Evolutionary conservation across 768 basidiomycete genomes (phyloP).

Genomic region (Pisolithus orientalis): DNA sequence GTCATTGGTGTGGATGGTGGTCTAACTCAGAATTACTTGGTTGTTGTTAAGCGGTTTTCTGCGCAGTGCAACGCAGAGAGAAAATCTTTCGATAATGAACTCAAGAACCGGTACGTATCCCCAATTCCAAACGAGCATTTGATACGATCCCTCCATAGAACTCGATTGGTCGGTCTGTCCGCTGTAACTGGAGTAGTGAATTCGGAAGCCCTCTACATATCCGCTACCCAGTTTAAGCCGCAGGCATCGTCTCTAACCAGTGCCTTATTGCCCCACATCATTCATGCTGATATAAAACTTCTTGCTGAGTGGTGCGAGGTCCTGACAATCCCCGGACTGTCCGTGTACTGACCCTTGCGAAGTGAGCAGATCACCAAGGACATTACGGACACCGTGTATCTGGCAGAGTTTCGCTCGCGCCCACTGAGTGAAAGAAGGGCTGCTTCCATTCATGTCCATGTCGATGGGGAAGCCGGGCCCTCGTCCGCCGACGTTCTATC

Average conservation of each 20-base stretch:
- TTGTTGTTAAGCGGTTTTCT: constrained; percentile 60
- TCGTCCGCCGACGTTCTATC: constrained; percentile 65
- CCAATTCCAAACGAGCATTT: neutral
- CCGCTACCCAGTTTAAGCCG: constrained; percentile 60
- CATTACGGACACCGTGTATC: constrained; percentile 67
- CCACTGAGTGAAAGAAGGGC: constrained; percentile 79
- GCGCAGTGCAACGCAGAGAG: constrained; percentile 46
- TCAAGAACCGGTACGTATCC: constrained; percentile 59
- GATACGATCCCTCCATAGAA: constrained; percentile 36
- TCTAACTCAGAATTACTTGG: constrained; percentile 66
- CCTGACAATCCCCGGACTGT: neutral
- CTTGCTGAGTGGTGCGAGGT: constrained; percentile 63
- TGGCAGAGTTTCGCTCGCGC: constrained; percentile 78
- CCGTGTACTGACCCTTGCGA: neutral
- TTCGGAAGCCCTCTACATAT: constrained; percentile 78
- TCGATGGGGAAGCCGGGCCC: constrained; percentile 86
- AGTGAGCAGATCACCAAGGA: constrained; percentile 63
- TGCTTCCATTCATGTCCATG: constrained; percentile 81
- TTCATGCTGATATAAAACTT: constrained; percentile 51
- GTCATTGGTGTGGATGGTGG: constrained; percentile 71
- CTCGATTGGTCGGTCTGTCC: constrained; percentile 80
- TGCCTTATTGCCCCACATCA: constrained; percentile 62
- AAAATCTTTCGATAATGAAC: constrained; percentile 56
- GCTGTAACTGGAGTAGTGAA: constrained; percentile 74
- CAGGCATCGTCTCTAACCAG: constrained; percentile 69